Base-by-base conservation (phyloP, 1,284 basidiomycete species). In the Mycena sp. region DNA sequence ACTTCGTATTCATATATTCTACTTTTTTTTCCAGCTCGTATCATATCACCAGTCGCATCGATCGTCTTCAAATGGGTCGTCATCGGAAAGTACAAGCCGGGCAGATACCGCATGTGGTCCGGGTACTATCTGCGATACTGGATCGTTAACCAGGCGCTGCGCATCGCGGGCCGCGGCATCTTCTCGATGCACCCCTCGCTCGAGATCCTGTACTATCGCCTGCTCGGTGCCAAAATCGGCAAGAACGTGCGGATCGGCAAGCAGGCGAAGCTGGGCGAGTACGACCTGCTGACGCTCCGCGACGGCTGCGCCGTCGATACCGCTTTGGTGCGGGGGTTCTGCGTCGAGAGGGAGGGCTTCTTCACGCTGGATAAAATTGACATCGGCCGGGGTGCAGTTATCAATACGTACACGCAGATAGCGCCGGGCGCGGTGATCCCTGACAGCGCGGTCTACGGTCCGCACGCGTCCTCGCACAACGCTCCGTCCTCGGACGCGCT, bases 61-160 rank as follows among this genome's bases (percentile, higher is more conserved):
- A 79, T 82, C 45, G 41, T 73, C 9, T 78, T 81, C 73, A 82
- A 83, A 61, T 83, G 81, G 81, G 43, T 77, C 17, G 73, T 81
- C 56, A 80, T 83, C 45, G 80, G 81, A 14, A 70, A 71, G 46
- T 81, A 81, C 69, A 75, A 74, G 68, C 73, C 78, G 0, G 81
- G 80, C n/a, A 74, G 67, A 6, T 78, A 82, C 68, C 74, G 69
- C 54, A 77, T 78, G 75, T 78, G 77, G 77, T 78, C 77, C 11
- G 57, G 52, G 12, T 83, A 82, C 61, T 78, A 83, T 60, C 71
- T 83, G 7, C 77, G 81, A 6, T 83, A 80, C 77, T 82, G 81
- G 81, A 74, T 83, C 46, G 80, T 81, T 12, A 79, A 83, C 65
- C 77, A 80, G 61, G 71, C 72, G 35, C 67, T 82, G 9, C 76